A percentile compares a stretch with the other conserved stretches of the same genome.
Evolutionary conservation across 345 rosid genomes (phyloP).

Genomic region (Populus alba): DNA sequence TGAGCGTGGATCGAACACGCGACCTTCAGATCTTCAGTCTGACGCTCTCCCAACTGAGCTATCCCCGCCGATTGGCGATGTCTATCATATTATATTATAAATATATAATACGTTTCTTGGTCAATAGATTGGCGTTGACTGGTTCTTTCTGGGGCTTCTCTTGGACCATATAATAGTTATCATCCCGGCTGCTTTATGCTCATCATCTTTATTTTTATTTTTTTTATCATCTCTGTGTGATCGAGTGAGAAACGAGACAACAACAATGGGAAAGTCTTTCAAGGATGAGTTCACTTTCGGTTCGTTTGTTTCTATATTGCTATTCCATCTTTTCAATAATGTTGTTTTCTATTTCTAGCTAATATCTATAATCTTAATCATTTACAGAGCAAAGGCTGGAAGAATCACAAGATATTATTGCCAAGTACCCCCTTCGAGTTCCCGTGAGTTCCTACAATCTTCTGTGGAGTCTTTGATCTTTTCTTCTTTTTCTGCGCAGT

Average conservation of each 20-base stretch:
- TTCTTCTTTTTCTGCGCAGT: not conserved
- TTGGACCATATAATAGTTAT: too few relatives aligned
- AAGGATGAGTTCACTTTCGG: constrained; percentile 61
- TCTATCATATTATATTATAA: too few relatives aligned
- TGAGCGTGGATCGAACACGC: constrained; percentile 97
- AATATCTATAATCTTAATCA: not conserved
- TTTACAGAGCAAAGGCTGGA: constrained; percentile 53
- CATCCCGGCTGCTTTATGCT: not conserved
- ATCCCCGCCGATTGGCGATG: constrained; percentile 44
- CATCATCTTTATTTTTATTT: not conserved
- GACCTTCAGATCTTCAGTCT: constrained; percentile 99
- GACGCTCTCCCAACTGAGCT: constrained; percentile 99
- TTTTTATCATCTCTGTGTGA: not conserved
- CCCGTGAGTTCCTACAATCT: constrained; percentile 41
- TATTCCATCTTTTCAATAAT: not conserved
- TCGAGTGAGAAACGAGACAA: not conserved
- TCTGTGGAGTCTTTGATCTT: not conserved
- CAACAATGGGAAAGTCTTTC: constrained; percentile 44
- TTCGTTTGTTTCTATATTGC: constrained; percentile 14
- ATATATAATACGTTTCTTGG: too few relatives aligned
- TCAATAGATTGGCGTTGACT: not conserved
- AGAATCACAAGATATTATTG: constrained; percentile 54
- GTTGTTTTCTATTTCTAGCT: not conserved
- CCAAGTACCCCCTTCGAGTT: constrained; percentile 55
- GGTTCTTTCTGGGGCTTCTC: not conserved